Evolutionary conservation across 306 rosid genomes (phyloP).

Genomic region (Sophora flavescens): DNA sequence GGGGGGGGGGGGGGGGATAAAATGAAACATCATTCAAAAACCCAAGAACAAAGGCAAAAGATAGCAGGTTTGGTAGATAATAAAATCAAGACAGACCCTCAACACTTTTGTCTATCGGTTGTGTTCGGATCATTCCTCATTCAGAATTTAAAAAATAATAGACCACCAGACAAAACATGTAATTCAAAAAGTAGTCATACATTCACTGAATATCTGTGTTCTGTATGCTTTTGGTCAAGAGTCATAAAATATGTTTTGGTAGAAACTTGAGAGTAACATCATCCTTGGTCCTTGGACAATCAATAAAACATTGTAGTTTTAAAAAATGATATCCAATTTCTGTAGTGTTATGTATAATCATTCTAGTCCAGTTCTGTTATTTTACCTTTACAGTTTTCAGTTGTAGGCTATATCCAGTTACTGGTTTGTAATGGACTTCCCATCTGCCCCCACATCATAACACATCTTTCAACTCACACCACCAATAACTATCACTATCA

Average conservation of each 20-base stretch:
- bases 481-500: slow-evolving; percentile 7
- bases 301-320: not conserved
- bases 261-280: slow-evolving; percentile 21
- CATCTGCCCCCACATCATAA: not conserved
- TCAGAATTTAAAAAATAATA: not conserved
- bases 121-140: no score
- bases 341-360: slow-evolving; percentile 23
- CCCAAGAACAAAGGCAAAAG: no score
- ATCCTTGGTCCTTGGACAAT: slow-evolving; percentile 28
- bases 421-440: slow-evolving; percentile 24
- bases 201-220: slow-evolving; percentile 5
- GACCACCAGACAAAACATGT: not conserved
- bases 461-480: slow-evolving; percentile 21
- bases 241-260: not conserved
- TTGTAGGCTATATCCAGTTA: slow-evolving; percentile 4
- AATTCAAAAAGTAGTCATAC: not conserved
- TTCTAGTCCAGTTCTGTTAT: slow-evolving; percentile 24
- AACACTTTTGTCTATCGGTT: no score
- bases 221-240: slow-evolving; percentile 2
- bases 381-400: not conserved
- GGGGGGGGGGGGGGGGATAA: no score
- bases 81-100: no score
- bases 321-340: slow-evolving; percentile 11
- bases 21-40: no score
- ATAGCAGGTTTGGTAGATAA: no score